These are phyloP conservation scores for Neofusicoccum kwambonambiense DNA, from an alignment of 2,329 filamentous ascomycete genomes.

Conservation along the genomic window DNA sequence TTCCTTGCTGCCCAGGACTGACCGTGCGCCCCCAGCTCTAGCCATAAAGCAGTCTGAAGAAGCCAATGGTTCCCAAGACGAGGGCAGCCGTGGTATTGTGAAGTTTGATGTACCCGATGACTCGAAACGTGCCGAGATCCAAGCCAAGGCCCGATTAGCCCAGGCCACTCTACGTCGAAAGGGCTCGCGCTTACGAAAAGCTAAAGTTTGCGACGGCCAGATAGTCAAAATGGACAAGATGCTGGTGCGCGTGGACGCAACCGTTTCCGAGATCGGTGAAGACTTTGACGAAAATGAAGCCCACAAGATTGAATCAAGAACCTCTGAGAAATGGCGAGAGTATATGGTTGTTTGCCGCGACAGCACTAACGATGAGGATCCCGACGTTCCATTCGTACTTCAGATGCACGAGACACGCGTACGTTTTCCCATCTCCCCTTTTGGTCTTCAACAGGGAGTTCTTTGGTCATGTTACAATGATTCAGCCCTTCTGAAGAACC, in stretches of 20 bases:
- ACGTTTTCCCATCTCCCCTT: conserved; percentile 16
- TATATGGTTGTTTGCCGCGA: conserved; percentile 62
- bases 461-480: too few relatives aligned
- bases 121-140: conserved; percentile 36
- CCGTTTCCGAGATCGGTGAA: conserved; percentile 52
- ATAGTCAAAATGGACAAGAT: conserved; percentile 68
- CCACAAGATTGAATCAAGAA: conserved; percentile 57
- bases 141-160: conserved; percentile 39
- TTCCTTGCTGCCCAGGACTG: conserved; percentile 36
- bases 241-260: conserved; percentile 62
- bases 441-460: too few relatives aligned
- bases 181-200: conserved; percentile 36
- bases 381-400: conserved; percentile 51
- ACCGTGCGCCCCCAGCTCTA: conserved; percentile 20
- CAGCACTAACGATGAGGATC: conserved; percentile 48
- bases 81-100: conserved; percentile 35
- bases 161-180: conserved; percentile 39
- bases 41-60: neutral
- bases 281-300: conserved; percentile 66
- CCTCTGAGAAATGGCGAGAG: conserved; percentile 65
- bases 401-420: conserved; percentile 62
- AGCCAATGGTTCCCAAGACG: neutral
- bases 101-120: conserved; percentile 45
- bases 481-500: too few relatives aligned
- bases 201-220: conserved; percentile 54